phyloP scores from a whole-genome alignment of 1,139 yeast species.

The Blastobotrys illinoisensis region DNA sequence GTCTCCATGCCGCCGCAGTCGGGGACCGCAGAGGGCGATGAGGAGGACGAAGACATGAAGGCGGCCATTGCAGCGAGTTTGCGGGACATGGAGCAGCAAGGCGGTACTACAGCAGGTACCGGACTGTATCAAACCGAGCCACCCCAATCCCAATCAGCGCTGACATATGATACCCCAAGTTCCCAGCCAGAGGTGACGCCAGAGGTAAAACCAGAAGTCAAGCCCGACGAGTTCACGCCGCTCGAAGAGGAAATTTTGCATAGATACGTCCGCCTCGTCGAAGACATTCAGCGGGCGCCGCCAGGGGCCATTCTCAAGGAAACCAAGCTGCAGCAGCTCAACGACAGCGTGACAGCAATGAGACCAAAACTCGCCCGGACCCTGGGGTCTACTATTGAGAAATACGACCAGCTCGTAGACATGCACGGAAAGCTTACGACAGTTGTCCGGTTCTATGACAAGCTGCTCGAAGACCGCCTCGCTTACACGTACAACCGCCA shows the following conservation, averaged over 20 bases:
- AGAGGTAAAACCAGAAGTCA: too few relatives aligned
- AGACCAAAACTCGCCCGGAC: constrained; percentile 73
- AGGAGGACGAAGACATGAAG: constrained; percentile 83
- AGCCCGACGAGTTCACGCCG: constrained; percentile 41
- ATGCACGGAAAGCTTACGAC: constrained; percentile 79
- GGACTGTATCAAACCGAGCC: constrained; percentile 6
- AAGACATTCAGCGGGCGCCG: constrained; percentile 47
- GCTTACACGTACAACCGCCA: constrained; percentile 41
- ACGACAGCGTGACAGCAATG: constrained; percentile 56
- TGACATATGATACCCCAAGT: too few relatives aligned
- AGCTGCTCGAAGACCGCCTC: constrained; percentile 64
- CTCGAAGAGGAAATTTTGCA: constrained; percentile 65
- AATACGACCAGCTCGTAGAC: constrained; percentile 66
- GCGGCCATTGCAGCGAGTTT: constrained; percentile 96
- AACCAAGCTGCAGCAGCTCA: constrained; percentile 55
- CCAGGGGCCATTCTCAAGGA: constrained; percentile 56
- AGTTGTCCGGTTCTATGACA: constrained; percentile 72
- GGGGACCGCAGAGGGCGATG: constrained; percentile 37
- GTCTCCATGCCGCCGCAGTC: constrained; percentile 12
- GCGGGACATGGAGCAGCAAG: constrained; percentile 44
- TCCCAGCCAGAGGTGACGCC: too few relatives aligned
- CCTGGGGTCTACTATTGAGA: constrained; percentile 55
- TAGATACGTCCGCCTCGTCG: constrained; percentile 63
- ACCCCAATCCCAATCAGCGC: background rate
- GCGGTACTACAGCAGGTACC: background rate